Conservation (phyloP, 805 yeast species). For the Saturnispora kantuleensis region DNA sequence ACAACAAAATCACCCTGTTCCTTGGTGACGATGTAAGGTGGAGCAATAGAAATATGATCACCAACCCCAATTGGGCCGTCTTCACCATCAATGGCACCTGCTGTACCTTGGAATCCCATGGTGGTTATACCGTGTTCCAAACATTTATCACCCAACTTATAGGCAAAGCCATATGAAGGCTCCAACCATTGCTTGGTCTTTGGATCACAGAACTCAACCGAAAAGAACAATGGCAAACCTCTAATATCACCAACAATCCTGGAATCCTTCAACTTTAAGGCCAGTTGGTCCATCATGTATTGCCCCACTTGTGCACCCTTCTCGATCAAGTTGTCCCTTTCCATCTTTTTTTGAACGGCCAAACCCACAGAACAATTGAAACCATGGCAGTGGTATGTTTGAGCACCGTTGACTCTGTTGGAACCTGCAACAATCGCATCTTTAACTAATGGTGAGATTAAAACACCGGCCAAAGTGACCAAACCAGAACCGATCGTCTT, state of each 20-base stretch:
- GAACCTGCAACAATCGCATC: conserved; percentile 32
- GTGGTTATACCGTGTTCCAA: conserved; percentile 33
- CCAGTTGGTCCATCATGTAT: conserved; percentile 31
- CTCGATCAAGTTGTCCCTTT: conserved; percentile 26
- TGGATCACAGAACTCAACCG: conserved; percentile 39
- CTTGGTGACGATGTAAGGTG: conserved; percentile 33
- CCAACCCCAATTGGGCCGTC: conserved; percentile 14
- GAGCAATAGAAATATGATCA: conserved; percentile 33
- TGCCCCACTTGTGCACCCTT: conserved; percentile 36
- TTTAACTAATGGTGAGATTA: conserved; percentile 33
- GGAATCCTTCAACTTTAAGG: conserved; percentile 21
- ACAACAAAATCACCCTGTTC: conserved; percentile 32
- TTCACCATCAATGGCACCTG: conserved; percentile 32
- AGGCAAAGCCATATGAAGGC: conserved; percentile 21
- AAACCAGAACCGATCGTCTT: conserved; percentile 44
- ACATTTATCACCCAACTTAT: conserved; percentile 27
- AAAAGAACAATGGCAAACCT: conserved; percentile 49
- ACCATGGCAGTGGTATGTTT: conserved; percentile 42
- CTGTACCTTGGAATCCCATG: conserved; percentile 34
- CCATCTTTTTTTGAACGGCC: conserved; percentile 34
- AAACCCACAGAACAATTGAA: conserved; percentile 37
- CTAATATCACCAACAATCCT: conserved; percentile 40
- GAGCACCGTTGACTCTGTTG: conserved; percentile 36
- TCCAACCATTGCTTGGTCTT: conserved; percentile 37
- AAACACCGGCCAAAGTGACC: conserved; percentile 40